phyloP scores from a whole-genome alignment of 352 stramenopile species.

The Aphanomyces invadans region DNA sequence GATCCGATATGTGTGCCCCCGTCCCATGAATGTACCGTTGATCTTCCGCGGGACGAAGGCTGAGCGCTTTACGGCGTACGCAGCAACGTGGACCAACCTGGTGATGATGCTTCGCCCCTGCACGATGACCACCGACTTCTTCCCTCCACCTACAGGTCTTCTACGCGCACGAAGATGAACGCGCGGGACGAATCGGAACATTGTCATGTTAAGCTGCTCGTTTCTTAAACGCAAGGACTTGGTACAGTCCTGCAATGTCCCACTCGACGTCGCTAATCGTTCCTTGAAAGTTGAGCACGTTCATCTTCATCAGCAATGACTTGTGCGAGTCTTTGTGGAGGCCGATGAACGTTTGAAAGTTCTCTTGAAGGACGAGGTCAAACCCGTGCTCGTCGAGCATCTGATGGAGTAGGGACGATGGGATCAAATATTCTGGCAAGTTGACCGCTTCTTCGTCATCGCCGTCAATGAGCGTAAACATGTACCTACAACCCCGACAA shows the following conservation, averaged over 20 bases:
- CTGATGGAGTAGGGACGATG: conserved; percentile 61
- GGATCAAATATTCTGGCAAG: conserved; percentile 86
- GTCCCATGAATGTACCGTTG: too few relatives aligned
- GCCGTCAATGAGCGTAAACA: conserved; percentile 82
- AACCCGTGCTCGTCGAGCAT: conserved; percentile 70
- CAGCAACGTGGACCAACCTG: too few relatives aligned
- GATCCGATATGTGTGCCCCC: too few relatives aligned
- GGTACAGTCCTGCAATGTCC: conserved; percentile 79
- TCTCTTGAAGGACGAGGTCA: conserved; percentile 73
- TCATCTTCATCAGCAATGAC: conserved; percentile 73
- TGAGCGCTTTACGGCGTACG: too few relatives aligned
- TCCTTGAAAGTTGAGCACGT: conserved; percentile 78
- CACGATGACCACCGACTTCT: too few relatives aligned
- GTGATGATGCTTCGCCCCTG: too few relatives aligned
- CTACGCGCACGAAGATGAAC: neutral
- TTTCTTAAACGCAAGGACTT: conserved; percentile 60
- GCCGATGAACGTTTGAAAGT: conserved; percentile 78
- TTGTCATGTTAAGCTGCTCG: neutral
- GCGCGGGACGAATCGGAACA: neutral
- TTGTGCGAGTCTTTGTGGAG: conserved; percentile 54
- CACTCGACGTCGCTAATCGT: conserved; percentile 80
- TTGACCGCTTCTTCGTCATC: conserved; percentile 73
- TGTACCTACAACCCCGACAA: too few relatives aligned
- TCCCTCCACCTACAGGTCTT: too few relatives aligned
- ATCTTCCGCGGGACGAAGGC: too few relatives aligned